phyloP scores from a whole-genome alignment of 2,329 filamentous ascomycete genomes.

The Pseudovirgaria hyperparasitica region DNA sequence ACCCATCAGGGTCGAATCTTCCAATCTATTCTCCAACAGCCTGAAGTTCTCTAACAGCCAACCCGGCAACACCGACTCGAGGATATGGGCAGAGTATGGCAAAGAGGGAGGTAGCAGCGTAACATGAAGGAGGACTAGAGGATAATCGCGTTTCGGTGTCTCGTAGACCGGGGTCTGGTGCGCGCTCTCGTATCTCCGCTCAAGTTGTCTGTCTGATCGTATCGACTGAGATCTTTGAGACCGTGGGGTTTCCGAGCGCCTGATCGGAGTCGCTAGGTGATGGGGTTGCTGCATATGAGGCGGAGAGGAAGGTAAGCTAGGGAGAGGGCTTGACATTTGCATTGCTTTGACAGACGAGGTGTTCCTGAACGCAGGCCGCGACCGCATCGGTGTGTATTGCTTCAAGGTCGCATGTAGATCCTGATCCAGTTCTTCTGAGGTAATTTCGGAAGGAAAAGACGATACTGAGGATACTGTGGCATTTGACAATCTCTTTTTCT shows the following conservation, averaged over 20 bases:
- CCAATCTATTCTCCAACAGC: constrained; percentile 55
- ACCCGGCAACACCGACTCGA: constrained; percentile 39
- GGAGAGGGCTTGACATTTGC: constrained; percentile 53
- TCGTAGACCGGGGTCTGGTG: constrained; percentile 13
- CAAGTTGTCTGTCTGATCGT: constrained; percentile 15
- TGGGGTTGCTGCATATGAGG: constrained; percentile 19
- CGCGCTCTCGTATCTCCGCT: constrained; percentile 29
- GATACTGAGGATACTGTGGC: constrained; percentile 19
- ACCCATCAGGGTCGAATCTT: constrained; percentile 55
- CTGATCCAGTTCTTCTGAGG: constrained; percentile 17
- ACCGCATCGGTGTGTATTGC: constrained; percentile 44
- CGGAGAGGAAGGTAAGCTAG: constrained; percentile 14
- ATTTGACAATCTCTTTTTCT: constrained; percentile 7
- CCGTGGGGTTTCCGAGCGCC: constrained; percentile 17
- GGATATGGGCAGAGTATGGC: constrained; percentile 39
- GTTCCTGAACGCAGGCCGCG: constrained; percentile 54
- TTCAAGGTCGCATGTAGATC: constrained; percentile 14
- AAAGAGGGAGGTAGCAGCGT: constrained; percentile 60
- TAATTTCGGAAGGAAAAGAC: constrained; percentile 23
- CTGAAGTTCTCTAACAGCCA: constrained; percentile 47
- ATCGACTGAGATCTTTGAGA: constrained; percentile 17
- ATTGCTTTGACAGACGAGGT: constrained; percentile 57
- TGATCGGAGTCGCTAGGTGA: constrained; percentile 19
- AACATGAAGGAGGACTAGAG: constrained; percentile 65
- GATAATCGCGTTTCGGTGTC: constrained; percentile 36